Evolutionary conservation across 257 asterid species (phyloP).

Genomic region (Nicotiana paniculata): DNA sequence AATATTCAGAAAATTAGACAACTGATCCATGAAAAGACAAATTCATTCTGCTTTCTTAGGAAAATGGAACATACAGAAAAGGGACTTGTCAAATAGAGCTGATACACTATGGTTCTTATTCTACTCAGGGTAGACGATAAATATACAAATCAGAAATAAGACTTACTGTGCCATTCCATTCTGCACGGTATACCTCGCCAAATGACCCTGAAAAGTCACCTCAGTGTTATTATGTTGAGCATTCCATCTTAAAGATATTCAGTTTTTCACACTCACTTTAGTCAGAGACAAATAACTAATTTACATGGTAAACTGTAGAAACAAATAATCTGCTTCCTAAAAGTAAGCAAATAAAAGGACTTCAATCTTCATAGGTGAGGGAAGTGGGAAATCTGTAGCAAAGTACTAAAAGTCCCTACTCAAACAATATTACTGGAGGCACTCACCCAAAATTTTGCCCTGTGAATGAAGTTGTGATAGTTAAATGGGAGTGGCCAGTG

Average conservation of each 20-base stretch:
- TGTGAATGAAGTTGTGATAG: neutral
- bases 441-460: neutral
- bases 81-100: neutral
- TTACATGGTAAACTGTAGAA: neutral
- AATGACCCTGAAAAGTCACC: conserved; percentile 67
- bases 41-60: neutral
- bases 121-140: neutral
- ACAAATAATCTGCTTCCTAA: neutral
- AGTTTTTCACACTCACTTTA: neutral
- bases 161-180: conserved; percentile 96
- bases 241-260: neutral
- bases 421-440: neutral
- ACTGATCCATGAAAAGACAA: neutral
- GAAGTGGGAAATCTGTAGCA: neutral
- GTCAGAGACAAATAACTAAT: neutral
- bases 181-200: conserved; percentile 95
- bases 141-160: neutral
- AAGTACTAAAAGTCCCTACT: neutral
- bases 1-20: neutral
- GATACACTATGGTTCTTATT: neutral
- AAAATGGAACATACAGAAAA: neutral
- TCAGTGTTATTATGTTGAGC: neutral
- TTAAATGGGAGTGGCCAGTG: neutral
- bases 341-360: neutral
- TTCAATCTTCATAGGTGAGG: neutral